phyloP scores from a whole-genome alignment of 2,329 filamentous ascomycete species.

The Corniculantispora saksenae region DNA sequence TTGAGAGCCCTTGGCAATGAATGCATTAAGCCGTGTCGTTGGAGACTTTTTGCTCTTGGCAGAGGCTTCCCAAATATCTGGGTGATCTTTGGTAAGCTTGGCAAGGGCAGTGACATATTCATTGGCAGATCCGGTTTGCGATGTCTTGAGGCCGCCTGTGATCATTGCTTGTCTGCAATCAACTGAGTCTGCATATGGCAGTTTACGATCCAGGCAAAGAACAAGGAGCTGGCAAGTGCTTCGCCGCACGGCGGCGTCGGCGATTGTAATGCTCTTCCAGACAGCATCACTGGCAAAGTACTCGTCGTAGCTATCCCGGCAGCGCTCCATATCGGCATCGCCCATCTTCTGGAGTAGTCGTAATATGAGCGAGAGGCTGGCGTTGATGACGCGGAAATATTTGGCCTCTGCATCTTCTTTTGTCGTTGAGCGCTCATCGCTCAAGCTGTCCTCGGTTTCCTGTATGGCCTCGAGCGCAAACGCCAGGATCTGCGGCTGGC shows the following conservation, averaged over 20 bases:
- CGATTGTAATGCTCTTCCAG: conserved; percentile 66
- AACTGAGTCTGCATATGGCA: conserved; percentile 51
- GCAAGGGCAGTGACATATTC: conserved; percentile 70
- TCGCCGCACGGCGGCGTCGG: conserved; percentile 56
- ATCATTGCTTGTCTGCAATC: conserved; percentile 63
- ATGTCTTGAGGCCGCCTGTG: conserved; percentile 69
- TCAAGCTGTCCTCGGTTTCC: conserved; percentile 80
- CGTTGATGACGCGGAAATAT: conserved; percentile 71
- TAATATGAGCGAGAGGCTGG: conserved; percentile 56
- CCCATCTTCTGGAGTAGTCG: conserved; percentile 53
- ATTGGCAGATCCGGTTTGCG: conserved; percentile 72
- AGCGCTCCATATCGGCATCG: conserved; percentile 57
- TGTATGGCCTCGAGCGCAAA: conserved; percentile 79
- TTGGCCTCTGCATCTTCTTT: conserved; percentile 84
- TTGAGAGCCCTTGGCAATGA: conserved; percentile 83
- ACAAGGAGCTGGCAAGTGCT: conserved; percentile 53
- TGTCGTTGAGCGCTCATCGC: conserved; percentile 83
- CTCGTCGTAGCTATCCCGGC: conserved; percentile 61
- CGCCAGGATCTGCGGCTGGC: conserved; percentile 77
- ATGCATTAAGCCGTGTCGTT: conserved; percentile 62
- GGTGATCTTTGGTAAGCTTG: conserved; percentile 62
- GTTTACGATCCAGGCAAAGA: conserved; percentile 48
- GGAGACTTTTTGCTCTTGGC: conserved; percentile 54
- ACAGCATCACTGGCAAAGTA: conserved; percentile 67
- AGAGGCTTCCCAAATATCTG: conserved; percentile 70